These are phyloP conservation scores for Mucor velutinosus DNA, from an alignment of 371 early-diverging fungal species.

Conservation along the genomic window DNA sequence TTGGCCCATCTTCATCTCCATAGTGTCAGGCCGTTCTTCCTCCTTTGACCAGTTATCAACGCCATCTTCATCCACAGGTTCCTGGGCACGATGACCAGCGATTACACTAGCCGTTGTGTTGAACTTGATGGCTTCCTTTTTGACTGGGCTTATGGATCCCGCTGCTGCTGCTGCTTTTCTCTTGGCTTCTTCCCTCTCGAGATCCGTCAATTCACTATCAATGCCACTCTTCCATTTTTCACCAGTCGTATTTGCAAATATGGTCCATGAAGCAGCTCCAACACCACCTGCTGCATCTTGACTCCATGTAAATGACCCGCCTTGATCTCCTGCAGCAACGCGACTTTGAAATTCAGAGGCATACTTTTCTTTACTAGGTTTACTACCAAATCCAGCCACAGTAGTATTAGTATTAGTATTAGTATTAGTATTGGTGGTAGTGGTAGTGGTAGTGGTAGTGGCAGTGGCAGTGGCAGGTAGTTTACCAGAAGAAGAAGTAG, in stretches of 20 bases:
- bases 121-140: background rate
- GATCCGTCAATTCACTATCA: constrained; percentile 16
- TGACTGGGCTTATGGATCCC: background rate
- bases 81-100: background rate
- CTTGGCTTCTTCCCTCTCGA: background rate
- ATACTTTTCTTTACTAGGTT: constrained; percentile 14
- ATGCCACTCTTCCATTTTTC: constrained; percentile 21
- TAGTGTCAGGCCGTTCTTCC: constrained; percentile 30
- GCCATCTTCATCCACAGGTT: background rate
- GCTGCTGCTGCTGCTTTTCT: background rate
- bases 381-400: background rate
- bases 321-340: constrained; percentile 6
- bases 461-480: background rate
- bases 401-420: background rate
- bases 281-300: constrained; percentile 6
- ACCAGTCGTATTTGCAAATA: constrained; percentile 17
- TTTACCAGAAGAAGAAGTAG: background rate
- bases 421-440: background rate
- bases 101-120: background rate
- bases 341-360: constrained; percentile 4
- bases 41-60: constrained; percentile 21
- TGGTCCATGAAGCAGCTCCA: constrained; percentile 25
- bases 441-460: background rate
- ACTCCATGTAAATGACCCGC: constrained; percentile 25
- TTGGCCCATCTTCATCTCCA: constrained; percentile 36